Conservation (phyloP, 2,329 filamentous ascomycete species). For the Xylaria sp. region DNA sequence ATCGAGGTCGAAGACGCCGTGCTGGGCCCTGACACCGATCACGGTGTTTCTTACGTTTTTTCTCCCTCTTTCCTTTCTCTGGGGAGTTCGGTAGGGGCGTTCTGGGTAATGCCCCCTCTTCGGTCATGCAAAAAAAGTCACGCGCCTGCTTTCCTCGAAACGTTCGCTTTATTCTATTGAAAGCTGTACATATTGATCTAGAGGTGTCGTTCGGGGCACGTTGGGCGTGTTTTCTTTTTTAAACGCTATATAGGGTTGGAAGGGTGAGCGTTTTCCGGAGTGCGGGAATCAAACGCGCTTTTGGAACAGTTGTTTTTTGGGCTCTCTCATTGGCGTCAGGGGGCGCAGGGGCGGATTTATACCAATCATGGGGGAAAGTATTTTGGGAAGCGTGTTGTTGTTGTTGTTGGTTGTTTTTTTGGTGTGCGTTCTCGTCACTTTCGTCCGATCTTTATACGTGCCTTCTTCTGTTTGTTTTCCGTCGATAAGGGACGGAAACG, state of each 20-base stretch:
- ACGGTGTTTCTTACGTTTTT: slow-evolving; percentile 4
- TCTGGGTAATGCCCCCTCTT: neutral
- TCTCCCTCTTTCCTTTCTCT: neutral
- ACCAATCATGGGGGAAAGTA: slow-evolving; percentile 15
- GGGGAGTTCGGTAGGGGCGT: slow-evolving; percentile 6
- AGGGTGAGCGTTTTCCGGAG: too few species aligned
- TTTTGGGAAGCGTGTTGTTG: slow-evolving; percentile 9
- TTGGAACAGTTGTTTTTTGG: too few species aligned
- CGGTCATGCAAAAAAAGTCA: neutral
- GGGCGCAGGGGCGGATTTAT: slow-evolving; percentile 15
- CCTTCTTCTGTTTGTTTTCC: neutral
- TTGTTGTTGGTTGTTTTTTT: slow-evolving; percentile 2
- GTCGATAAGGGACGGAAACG: too few species aligned
- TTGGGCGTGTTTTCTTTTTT: slow-evolving; percentile 8
- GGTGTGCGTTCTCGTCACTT: neutral
- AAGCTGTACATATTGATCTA: slow-evolving; percentile 13
- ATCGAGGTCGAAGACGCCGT: slow-evolving; percentile 70
- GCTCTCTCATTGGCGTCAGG: slow-evolving; percentile 10
- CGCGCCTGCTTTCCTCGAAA: neutral
- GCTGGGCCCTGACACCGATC: slow-evolving; percentile 36
- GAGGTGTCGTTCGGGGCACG: neutral
- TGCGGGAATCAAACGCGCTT: too few species aligned
- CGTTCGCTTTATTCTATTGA: slow-evolving; percentile 10
- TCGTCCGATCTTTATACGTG: neutral
- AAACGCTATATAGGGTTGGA: neutral